Base-by-base conservation (phyloP, 2,329 filamentous ascomycete genomes). In the Ustilaginoidea virens region DNA sequence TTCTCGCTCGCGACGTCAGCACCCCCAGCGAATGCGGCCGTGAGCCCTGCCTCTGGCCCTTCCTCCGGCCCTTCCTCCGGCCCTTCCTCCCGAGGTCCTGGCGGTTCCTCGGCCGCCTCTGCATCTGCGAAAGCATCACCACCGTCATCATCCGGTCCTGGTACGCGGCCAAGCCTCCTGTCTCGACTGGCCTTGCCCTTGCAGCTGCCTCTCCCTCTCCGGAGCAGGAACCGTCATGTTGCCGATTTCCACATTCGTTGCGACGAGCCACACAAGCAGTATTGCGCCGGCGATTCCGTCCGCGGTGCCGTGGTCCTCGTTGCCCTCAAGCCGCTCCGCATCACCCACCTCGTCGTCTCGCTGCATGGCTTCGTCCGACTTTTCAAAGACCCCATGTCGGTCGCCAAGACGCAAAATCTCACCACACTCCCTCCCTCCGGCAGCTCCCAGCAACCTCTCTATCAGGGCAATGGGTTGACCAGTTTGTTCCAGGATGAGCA, bases 401-500 rank as follows among this genome's bases (percentile, higher is more conserved):
- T 66, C 30, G 56, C 60, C 36, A 66, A 66, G 34, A 61, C 64
- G 32, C 56, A 63, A 30, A 49, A 52, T 30, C 42, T 55, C 36
- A 58, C 60, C 26, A 55, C 58, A 5, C 47, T 59, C 14, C 47
- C 54, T 14, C 42, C 51, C 47, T 39, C 50, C 39, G 42, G 53
- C 42, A 36, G 51, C 45, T 56, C 41, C 33, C 43, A 39, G 16
- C 55, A 52, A 17, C 53, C 58, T 13, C 65, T 65, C 38, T 81
- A 80, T 45, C 75, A 75, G 44, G 77, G 76, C 41, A 81, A 81
- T 56, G 80, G 80, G 18, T 73, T 81, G 41, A 78, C 75, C n/a
- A 78, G 77, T 23, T 58, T 90, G 25, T 90, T 87, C 45, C 76
- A 85, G 51, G 81, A 90, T 45, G 80, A 90, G 55, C 67, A 76